phyloP scores from a whole-genome alignment of 1,139 yeast genomes.

The Kurtzmaniella quercitrusa region DNA sequence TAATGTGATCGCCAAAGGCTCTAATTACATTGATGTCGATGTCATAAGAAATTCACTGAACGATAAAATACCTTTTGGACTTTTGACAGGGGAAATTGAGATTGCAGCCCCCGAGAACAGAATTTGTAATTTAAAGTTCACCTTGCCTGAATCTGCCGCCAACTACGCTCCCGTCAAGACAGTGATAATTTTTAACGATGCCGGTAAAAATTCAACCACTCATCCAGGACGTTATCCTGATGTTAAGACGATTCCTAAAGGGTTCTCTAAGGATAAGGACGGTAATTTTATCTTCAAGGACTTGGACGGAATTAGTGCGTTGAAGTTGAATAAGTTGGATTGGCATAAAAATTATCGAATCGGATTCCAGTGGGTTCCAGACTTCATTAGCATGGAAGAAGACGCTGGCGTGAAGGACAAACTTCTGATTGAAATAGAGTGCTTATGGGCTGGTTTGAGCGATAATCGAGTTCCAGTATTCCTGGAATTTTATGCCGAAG shows the following conservation, averaged over 20 bases:
- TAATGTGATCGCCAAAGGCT: constrained; percentile 41
- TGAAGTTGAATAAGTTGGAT: constrained; percentile 60
- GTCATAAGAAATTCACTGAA: constrained; percentile 49
- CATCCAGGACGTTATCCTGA: constrained; percentile 6
- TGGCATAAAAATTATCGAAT: constrained; percentile 58
- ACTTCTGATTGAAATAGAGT: constrained; percentile 55
- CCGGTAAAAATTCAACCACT: constrained; percentile 11
- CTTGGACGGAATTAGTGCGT: constrained; percentile 56
- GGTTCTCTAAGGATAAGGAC: constrained; percentile 44
- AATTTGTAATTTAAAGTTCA: constrained; percentile 58
- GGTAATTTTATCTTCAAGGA: constrained; percentile 54
- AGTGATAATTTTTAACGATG: constrained; percentile 46
- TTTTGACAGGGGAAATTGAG: constrained; percentile 58
- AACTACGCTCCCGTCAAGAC: constrained; percentile 54
- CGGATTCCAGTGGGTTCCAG: constrained; percentile 78
- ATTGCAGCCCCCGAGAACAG: constrained; percentile 62
- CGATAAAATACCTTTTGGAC: constrained; percentile 55
- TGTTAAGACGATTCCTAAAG: constrained; percentile 36
- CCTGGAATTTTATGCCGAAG: constrained; percentile 60
- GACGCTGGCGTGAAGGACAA: constrained; percentile 15
- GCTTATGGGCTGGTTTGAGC: constrained; percentile 71
- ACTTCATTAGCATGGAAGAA: constrained; percentile 44
- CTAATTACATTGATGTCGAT: constrained; percentile 46
- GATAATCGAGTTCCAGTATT: constrained; percentile 56
- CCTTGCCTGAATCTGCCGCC: constrained; percentile 28